Evolutionary conservation across 257 asterid genomes (phyloP).

Genomic region (Nicotiana sylvestris): DNA sequence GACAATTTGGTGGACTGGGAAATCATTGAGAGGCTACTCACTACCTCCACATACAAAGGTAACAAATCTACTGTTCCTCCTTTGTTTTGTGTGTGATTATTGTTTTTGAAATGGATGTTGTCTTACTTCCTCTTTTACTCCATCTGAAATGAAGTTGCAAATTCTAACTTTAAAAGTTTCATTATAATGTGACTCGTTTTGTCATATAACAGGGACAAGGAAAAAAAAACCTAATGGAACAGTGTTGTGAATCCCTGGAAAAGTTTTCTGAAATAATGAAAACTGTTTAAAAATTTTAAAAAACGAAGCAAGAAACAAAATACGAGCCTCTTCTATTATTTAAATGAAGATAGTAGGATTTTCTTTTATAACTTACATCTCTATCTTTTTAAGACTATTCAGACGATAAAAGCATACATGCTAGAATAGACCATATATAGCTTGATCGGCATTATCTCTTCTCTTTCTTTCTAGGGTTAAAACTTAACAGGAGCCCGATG

Average conservation of each 20-base stretch:
- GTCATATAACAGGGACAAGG: neutral
- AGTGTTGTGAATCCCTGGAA: neutral
- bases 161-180: neutral
- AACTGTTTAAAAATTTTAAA: too few species aligned
- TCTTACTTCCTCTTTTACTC: neutral
- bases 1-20: conserved; percentile 23
- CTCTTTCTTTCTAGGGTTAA: neutral
- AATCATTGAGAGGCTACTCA: conserved; percentile 25
- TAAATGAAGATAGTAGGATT: too few species aligned
- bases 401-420: too few species aligned
- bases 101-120: neutral
- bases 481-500: neutral
- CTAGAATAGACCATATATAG: neutral
- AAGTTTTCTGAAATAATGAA: neutral
- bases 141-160: neutral
- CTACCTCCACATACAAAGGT: too few species aligned
- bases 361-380: too few species aligned
- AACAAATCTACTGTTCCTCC: too few species aligned
- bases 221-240: neutral
- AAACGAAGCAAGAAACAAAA: too few species aligned
- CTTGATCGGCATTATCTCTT: neutral
- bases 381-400: too few species aligned
- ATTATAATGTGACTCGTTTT: neutral
- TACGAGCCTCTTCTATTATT: neutral
- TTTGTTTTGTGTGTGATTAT: too few species aligned